Evolutionary conservation across 352 stramenopile species (phyloP).

Genomic region (Saprolegnia parasitica): DNA sequence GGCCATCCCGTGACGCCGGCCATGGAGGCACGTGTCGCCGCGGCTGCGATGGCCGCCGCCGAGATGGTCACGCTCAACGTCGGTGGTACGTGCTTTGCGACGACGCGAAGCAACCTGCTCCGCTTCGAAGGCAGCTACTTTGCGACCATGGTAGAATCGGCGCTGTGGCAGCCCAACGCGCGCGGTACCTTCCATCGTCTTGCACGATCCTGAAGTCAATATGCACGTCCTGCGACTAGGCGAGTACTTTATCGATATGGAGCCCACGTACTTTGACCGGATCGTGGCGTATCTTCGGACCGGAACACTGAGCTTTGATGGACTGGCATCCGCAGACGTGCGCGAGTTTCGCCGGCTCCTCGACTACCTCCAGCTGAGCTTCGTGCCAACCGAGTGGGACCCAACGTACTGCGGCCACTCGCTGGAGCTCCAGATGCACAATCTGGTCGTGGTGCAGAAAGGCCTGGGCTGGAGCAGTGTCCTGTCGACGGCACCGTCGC

Average conservation of each 20-base stretch:
- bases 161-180: constrained; percentile 22
- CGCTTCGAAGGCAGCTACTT: constrained; percentile 13
- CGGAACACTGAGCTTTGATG: constrained; percentile 6
- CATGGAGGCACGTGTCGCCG: not conserved
- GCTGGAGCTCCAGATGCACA: not conserved
- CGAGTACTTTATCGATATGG: constrained; percentile 29
- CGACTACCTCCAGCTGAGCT: not conserved
- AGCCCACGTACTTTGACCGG: constrained; percentile 28
- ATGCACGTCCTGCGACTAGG: too few relatives aligned
- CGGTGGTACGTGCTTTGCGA: constrained; percentile 14
- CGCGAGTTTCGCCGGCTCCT: not conserved
- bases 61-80: constrained; percentile 23
- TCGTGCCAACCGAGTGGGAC: not conserved
- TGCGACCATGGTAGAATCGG: constrained; percentile 16
- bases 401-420: not conserved
- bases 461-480: not conserved
- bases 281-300: constrained; percentile 25
- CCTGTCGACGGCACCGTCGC: not conserved
- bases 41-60: not conserved
- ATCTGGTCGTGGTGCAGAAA: not conserved
- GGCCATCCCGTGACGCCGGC: not conserved
- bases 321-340: not conserved
- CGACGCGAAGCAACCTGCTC: constrained; percentile 11
- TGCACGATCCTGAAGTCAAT: not conserved
- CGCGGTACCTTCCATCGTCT: constrained; percentile 11